A percentile compares a stretch with the other conserved stretches of the same genome.
These are phyloP conservation scores for Apiotrichum gamsii DNA, from an alignment of 1,284 basidiomycete species.

Conservation along the genomic window DNA sequence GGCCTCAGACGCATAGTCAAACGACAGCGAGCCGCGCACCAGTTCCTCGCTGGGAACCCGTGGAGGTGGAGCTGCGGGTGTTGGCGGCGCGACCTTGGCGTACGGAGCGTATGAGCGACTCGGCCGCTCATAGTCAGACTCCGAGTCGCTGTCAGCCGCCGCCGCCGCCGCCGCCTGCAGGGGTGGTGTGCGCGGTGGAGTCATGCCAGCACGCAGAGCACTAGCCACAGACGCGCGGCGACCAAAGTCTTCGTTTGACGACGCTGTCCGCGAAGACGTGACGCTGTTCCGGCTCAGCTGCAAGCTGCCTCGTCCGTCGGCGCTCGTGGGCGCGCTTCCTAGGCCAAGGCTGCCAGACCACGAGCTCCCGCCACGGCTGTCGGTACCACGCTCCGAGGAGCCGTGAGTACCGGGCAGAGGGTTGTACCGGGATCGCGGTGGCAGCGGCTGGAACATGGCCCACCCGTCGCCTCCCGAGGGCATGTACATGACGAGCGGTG, in stretches of 20 bases:
- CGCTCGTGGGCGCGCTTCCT: conserved; percentile 2
- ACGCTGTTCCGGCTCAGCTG: too few species aligned
- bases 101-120: too few species aligned
- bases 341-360: not conserved
- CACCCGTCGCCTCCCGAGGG: conserved; percentile 32
- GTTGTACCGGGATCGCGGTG: conserved; percentile 33
- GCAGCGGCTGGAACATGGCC: conserved; percentile 32
- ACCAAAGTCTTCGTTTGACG: too few species aligned
- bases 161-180: too few species aligned
- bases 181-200: too few species aligned
- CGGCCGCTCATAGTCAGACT: too few species aligned
- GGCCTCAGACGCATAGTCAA: conserved; percentile 1
- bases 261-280: too few species aligned
- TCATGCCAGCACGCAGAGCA: too few species aligned
- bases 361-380: too few species aligned
- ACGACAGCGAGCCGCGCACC: not conserved
- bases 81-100: not conserved
- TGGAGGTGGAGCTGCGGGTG: not conserved
- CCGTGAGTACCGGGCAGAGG: conserved; percentile 23
- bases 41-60: not conserved
- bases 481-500: conserved; percentile 39
- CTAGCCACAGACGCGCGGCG: too few species aligned
- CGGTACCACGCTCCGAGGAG: not conserved
- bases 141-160: too few species aligned
- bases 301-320: not conserved